phyloP scores from a whole-genome alignment of 2,329 filamentous ascomycete genomes.

The Biscogniauxia marginata region DNA sequence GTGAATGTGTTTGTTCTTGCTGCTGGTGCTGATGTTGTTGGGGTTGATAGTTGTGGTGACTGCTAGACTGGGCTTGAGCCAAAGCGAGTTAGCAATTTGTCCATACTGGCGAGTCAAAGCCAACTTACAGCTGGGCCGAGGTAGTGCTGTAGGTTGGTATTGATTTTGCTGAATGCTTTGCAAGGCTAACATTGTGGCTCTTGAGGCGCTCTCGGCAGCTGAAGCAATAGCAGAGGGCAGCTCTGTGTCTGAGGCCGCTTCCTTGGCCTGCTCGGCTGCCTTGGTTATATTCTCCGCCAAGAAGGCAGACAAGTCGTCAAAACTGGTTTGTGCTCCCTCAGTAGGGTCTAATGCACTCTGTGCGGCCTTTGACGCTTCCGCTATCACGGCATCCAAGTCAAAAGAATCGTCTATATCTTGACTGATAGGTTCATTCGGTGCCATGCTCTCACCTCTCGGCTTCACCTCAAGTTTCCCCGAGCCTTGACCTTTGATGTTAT shows the following conservation, averaged over 20 bases:
- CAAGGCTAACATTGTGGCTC: constrained; percentile 31
- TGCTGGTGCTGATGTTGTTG: constrained; percentile 1
- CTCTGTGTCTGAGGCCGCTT: constrained; percentile 22
- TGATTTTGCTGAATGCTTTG: constrained; percentile 35
- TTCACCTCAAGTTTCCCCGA: constrained; percentile 24
- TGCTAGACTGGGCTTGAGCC: constrained; percentile 22
- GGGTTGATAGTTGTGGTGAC: constrained; percentile 25
- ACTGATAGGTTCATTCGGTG: constrained; percentile 15
- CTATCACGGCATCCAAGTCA: constrained; percentile 33
- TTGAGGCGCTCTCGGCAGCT: constrained; percentile 32
- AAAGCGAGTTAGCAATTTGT: constrained; percentile 7
- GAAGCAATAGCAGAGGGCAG: constrained; percentile 31
- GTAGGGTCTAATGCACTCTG: constrained; percentile 24
- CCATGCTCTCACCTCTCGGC: constrained; percentile 16
- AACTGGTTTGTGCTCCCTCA: constrained; percentile 15
- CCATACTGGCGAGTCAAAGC: neutral
- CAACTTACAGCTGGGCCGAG: constrained; percentile 26
- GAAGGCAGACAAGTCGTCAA: constrained; percentile 32
- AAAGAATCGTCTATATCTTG: constrained; percentile 26
- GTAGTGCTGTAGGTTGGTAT: constrained; percentile 32
- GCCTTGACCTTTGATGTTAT: constrained; percentile 28
- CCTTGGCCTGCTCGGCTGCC: constrained; percentile 30
- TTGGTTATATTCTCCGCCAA: constrained; percentile 31
- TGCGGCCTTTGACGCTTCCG: constrained; percentile 33
- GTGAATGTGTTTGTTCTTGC: constrained; percentile 15